Conservation (phyloP, 2,329 filamentous ascomycete species). For the Helotiales sp. region DNA sequence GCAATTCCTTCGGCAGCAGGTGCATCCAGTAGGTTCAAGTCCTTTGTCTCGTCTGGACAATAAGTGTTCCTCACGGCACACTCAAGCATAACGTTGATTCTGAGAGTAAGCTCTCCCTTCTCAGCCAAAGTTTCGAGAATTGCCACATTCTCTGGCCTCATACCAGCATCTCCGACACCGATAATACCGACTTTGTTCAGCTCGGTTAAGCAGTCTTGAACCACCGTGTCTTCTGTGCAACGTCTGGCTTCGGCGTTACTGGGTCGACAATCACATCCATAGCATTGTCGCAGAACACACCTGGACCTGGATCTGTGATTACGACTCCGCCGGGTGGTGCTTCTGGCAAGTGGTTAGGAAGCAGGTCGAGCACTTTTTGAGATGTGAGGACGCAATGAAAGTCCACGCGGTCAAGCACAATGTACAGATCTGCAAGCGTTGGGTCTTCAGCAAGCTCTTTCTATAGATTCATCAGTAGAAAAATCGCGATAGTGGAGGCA, state of each 20-base stretch:
- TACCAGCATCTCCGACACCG: constrained; percentile 72
- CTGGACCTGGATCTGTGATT: constrained; percentile 62
- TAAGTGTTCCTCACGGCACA: constrained; percentile 68
- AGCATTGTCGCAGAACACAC: constrained; percentile 76
- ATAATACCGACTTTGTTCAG: constrained; percentile 70
- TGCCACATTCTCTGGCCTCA: constrained; percentile 57
- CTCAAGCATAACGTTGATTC: constrained; percentile 72
- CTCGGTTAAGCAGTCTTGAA: constrained; percentile 62
- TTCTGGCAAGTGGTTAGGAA: constrained; percentile 54
- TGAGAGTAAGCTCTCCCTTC: constrained; percentile 60
- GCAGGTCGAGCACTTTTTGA: constrained; percentile 62
- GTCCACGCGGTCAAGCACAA: constrained; percentile 74
- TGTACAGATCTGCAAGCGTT: constrained; percentile 59
- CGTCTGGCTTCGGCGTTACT: constrained; percentile 61
- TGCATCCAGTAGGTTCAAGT: constrained; percentile 29
- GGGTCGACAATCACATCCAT: constrained; percentile 62
- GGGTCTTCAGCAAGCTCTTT: constrained; percentile 59
- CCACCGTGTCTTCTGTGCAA: constrained; percentile 57
- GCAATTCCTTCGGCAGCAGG: constrained; percentile 28
- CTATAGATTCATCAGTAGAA: constrained; percentile 37
- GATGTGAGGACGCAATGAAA: constrained; percentile 75
- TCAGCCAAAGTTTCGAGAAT: constrained; percentile 59
- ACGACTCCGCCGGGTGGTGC: constrained; percentile 68
- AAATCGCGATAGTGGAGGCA: constrained; percentile 43
- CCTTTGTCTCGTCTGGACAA: constrained; percentile 59